Percentiles rank a stretch among this genome's conserved stretches.
phyloP scores from a whole-genome alignment of 1,284 basidiomycete species.

The Fistulinella staudtii region DNA sequence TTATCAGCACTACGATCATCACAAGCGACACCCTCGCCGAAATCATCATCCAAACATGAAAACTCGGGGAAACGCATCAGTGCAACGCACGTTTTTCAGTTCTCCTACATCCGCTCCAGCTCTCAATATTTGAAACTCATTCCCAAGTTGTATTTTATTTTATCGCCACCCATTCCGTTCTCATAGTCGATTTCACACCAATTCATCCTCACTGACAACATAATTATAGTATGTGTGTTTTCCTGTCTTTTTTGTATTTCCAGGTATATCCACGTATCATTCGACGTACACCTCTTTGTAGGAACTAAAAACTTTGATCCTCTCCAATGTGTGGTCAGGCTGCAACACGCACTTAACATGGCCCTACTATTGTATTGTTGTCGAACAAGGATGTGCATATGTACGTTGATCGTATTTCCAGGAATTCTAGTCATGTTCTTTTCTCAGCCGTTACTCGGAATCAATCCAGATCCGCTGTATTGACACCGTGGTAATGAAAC shows the following conservation, averaged over 20 bases:
- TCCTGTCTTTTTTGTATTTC: constrained; percentile 14
- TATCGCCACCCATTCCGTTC: constrained; percentile 2
- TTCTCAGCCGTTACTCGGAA: too few species aligned
- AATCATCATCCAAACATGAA: constrained; percentile 64
- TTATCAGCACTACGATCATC: constrained; percentile 35
- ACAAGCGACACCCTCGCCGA: constrained; percentile 34
- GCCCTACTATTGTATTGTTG: constrained; percentile 18
- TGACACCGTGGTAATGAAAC: too few species aligned
- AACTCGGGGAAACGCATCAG: constrained; percentile 51
- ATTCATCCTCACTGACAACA: constrained; percentile 15
- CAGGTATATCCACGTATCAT: constrained; percentile 28
- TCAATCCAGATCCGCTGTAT: too few species aligned
- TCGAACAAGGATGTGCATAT: too few species aligned
- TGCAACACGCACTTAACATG: constrained; percentile 5
- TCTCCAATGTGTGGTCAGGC: constrained; percentile 2
- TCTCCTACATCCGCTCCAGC: constrained; percentile 32
- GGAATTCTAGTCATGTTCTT: too few species aligned
- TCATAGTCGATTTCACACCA: constrained; percentile 8
- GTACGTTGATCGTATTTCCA: too few species aligned
- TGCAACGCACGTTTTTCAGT: constrained; percentile 53
- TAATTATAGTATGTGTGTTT: constrained; percentile 2
- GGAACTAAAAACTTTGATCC: constrained; percentile 6
- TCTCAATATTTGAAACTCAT: constrained; percentile 29
- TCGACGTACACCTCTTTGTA: constrained; percentile 7
- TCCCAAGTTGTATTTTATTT: constrained; percentile 22